Evolutionary conservation across 176 grass and related monocot genomes (phyloP).

Genomic region (Ananas comosus): DNA sequence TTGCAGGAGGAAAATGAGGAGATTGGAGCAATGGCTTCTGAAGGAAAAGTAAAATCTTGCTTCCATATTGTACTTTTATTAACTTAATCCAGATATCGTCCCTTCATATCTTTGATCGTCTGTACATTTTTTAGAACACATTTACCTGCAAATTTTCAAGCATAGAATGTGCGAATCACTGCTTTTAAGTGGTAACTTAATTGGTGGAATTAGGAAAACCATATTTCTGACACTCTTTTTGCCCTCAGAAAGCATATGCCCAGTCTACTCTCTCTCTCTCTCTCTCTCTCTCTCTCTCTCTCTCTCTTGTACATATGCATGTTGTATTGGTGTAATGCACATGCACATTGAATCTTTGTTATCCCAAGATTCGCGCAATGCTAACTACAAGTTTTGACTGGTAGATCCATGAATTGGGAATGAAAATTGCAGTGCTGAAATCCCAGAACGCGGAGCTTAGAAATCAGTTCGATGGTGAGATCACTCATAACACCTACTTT

Average conservation of each 20-base stretch:
- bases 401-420: conserved; percentile 98
- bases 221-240: too few species aligned
- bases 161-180: too few species aligned
- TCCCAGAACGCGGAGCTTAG: conserved; percentile 82
- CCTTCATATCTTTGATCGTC: background rate
- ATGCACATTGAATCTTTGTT: conserved; percentile 7
- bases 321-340: background rate
- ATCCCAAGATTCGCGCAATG: background rate
- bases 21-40: conserved; percentile 97
- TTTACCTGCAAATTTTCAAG: too few species aligned
- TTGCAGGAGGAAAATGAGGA: conserved; percentile 98
- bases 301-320: background rate
- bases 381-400: conserved; percentile 10
- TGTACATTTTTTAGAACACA: background rate
- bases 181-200: too few species aligned
- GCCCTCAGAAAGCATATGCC: too few species aligned
- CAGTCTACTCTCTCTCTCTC: background rate
- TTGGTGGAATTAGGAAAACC: too few species aligned
- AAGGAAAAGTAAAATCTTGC: conserved; percentile 69
- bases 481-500: conserved; percentile 1
- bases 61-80: conserved; percentile 1
- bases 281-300: background rate
- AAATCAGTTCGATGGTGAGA: conserved; percentile 86
- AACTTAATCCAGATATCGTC: background rate
- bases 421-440: conserved; percentile 95